Percentiles rank a stretch among this genome's conserved stretches.
phyloP scores from a whole-genome alignment of 1,284 basidiomycete genomes.

The Rhizoctonia solani region DNA sequence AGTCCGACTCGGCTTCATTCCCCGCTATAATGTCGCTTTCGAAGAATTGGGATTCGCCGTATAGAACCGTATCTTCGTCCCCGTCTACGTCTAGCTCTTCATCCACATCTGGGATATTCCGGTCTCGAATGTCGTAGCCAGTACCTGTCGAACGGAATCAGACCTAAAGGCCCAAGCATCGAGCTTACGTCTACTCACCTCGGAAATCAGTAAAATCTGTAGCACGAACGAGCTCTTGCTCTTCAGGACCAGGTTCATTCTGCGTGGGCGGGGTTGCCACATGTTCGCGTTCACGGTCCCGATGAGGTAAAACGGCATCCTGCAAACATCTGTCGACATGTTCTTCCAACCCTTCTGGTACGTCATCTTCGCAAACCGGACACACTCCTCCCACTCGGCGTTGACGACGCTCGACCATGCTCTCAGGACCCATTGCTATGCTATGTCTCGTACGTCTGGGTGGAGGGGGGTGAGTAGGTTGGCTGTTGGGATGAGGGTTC shows the following conservation, averaged over 20 bases:
- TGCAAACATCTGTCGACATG: slow-evolving; percentile 76
- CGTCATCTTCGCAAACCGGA: slow-evolving; percentile 64
- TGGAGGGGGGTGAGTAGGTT: slow-evolving; percentile 54
- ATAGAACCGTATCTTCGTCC: slow-evolving; percentile 56
- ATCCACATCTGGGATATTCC: slow-evolving; percentile 63
- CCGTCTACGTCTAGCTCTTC: slow-evolving; percentile 79
- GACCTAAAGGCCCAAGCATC: slow-evolving; percentile 7
- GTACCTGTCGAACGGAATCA: slow-evolving; percentile 54
- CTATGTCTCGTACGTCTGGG: slow-evolving; percentile 64
- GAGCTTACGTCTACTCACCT: slow-evolving; percentile 44
- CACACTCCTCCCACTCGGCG: slow-evolving; percentile 55
- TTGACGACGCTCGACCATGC: slow-evolving; percentile 41
- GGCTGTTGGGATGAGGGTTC: slow-evolving; percentile 10
- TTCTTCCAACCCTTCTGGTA: slow-evolving; percentile 70
- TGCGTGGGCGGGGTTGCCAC: slow-evolving; percentile 45
- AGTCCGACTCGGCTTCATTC: slow-evolving; percentile 51
- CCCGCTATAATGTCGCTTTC: slow-evolving; percentile 63
- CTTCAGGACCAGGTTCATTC: slow-evolving; percentile 43
- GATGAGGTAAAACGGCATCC: slow-evolving; percentile 55
- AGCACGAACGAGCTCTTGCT: slow-evolving; percentile 47
- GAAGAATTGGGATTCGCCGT: slow-evolving; percentile 71
- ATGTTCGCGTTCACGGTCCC: slow-evolving; percentile 45
- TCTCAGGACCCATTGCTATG: slow-evolving; percentile 59
- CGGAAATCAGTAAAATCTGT: slow-evolving; percentile 48
- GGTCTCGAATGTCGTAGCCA: slow-evolving; percentile 66